Conservation (phyloP, 1,284 basidiomycete genomes). For the Fomitiporia mediterranea region DNA sequence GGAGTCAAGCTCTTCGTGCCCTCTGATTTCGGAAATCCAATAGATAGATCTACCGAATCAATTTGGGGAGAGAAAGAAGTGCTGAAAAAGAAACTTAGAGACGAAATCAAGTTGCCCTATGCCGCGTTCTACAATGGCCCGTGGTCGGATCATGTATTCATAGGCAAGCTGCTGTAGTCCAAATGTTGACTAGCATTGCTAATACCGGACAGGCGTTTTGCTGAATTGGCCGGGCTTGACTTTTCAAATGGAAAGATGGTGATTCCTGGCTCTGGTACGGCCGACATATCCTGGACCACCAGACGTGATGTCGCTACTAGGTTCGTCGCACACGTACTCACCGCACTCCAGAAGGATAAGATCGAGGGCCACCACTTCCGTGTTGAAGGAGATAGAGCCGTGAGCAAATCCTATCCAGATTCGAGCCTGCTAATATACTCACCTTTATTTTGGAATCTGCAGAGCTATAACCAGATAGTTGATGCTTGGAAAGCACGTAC, state of each 20-base stretch:
- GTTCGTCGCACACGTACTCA: constrained; percentile 35
- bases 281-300: constrained; percentile 30
- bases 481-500: not conserved
- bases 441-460: not conserved
- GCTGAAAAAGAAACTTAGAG: constrained; percentile 26
- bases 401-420: not conserved
- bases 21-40: constrained; percentile 33
- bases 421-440: too few relatives aligned
- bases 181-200: not conserved
- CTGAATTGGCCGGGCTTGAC: constrained; percentile 22
- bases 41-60: constrained; percentile 27
- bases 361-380: constrained; percentile 31
- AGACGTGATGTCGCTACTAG: constrained; percentile 32
- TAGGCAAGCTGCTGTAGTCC: not conserved
- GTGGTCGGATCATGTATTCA: constrained; percentile 22
- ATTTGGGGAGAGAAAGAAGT: constrained; percentile 10
- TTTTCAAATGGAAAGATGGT: constrained; percentile 29
- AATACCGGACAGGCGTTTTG: too few relatives aligned
- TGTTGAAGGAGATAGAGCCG: constrained; percentile 35
- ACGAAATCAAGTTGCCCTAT: constrained; percentile 32
- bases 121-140: constrained; percentile 31
- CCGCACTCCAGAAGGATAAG: constrained; percentile 27
- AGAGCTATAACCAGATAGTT: too few relatives aligned
- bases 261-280: constrained; percentile 32
- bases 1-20: constrained; percentile 37